Conservation (phyloP, 441 rosid species). For the Erodium moschatum region DNA sequence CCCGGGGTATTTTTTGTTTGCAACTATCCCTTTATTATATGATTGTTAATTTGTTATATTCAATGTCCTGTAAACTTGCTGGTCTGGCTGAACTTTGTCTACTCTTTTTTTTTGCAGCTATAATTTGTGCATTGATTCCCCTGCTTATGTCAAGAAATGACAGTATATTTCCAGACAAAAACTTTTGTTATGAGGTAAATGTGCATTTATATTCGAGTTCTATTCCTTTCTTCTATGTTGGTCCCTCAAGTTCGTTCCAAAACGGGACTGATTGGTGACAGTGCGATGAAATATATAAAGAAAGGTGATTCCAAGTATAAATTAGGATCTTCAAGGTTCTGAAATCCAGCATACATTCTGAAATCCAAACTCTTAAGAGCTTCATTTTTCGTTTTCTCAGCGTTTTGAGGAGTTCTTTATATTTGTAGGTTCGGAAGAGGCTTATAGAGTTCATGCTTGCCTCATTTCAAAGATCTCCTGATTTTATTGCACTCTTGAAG, state of each 20-base stretch:
- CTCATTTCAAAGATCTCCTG: conserved; percentile 76
- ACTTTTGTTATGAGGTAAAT: conserved; percentile 62
- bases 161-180: conserved; percentile 66
- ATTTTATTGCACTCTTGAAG: conserved; percentile 67
- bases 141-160: conserved; percentile 75
- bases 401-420: conserved; percentile 11
- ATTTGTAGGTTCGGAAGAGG: conserved; percentile 61
- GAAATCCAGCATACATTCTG: neutral
- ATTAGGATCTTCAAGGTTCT: neutral
- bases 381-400: neutral
- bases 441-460: conserved; percentile 80
- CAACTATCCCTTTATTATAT: neutral
- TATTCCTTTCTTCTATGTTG: neutral
- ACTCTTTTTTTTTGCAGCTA: conserved; percentile 41
- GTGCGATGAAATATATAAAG: neutral
- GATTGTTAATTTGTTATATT: neutral
- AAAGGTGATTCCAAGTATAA: neutral
- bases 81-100: conserved; percentile 16
- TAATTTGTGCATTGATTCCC: conserved; percentile 80
- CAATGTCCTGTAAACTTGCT: conserved; percentile 11
- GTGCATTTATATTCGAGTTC: conserved; percentile 12
- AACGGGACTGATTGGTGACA: neutral
- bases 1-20: too few relatives aligned
- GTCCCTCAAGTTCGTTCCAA: conserved; percentile 11
- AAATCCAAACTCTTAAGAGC: neutral